Base-by-base conservation (phyloP, 2,329 filamentous ascomycete species). In the Beauveria sp. region DNA sequence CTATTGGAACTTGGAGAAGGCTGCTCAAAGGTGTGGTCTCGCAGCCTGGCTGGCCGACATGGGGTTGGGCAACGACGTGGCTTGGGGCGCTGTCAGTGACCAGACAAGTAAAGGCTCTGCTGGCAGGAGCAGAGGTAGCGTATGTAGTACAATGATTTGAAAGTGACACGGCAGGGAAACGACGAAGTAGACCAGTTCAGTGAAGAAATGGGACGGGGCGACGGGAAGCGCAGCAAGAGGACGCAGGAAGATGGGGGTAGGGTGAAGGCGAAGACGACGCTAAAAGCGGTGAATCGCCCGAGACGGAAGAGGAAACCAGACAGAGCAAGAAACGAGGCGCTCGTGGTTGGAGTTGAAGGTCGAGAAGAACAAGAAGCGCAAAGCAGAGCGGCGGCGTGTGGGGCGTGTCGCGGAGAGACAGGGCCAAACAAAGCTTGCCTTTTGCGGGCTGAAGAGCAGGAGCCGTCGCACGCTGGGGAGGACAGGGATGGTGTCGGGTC, bases 41-140 rank as follows among this genome's bases (percentile, higher is more conserved):
- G 38, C 48, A 51, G 49, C 57, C 57, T 45, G 24, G 57, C 38
- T 43, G 45, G 57, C 34, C 49, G 57, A 60, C 57, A 60, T 60
- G 57, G 48, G 57, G 46, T 60, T 52, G 48, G 48, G 57, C 57
- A 49, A 52, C 57, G 57, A 60, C 46, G 57, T 60, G 57, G 57
- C 57, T 60, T 51, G 48, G 48, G 38, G 38, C 48, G 57, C 57
- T 60, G 57, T 60, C 24, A 46, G 22, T 31, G 45, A 60, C 43
- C 46, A 52, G 45, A 49, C 48, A 60, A 52, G 38, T 38, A 51
- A 60, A 42, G 22, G 38, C 46, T 60, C 20, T 60, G 28, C 54
- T 48, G 28, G 28, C 16, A 20, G 43, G 5, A 48, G 42, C 24
- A 38, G 31, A 20, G 34, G 57, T 60, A 28, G 48, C 48, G 48